Evolutionary conservation across 1,284 basidiomycete species (phyloP).

Genomic region (Ceratobasidium sp.): DNA sequence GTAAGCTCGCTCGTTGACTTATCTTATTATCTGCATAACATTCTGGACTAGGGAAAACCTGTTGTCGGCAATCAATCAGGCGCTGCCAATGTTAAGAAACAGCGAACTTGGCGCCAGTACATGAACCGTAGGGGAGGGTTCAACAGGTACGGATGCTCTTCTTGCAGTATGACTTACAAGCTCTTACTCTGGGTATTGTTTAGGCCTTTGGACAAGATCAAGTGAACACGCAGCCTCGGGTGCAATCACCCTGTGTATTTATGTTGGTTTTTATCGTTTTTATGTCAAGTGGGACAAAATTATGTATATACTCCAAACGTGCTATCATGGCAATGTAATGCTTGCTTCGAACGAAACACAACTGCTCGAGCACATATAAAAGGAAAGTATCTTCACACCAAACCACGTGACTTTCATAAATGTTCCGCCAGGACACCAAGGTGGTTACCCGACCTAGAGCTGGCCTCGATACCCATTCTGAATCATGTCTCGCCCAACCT

Average conservation of each 20-base stretch:
- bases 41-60: slow-evolving; percentile 70
- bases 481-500: slow-evolving; percentile 33
- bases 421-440: background rate
- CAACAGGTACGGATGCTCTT: slow-evolving; percentile 70
- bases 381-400: background rate
- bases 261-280: background rate
- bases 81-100: slow-evolving; percentile 79
- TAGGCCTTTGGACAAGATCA: slow-evolving; percentile 78
- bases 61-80: slow-evolving; percentile 88
- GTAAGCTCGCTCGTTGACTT: slow-evolving; percentile 57
- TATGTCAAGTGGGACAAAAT: too few species aligned
- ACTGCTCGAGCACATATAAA: background rate
- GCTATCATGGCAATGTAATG: too few species aligned
- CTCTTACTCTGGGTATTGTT: slow-evolving; percentile 45
- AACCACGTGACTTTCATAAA: background rate
- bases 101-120: slow-evolving; percentile 94
- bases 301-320: too few species aligned
- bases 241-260: too few species aligned
- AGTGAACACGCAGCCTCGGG: slow-evolving; percentile 54
- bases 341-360: too few species aligned
- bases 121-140: slow-evolving; percentile 96
- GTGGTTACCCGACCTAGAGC: slow-evolving; percentile 7
- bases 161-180: background rate
- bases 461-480: slow-evolving; percentile 25
- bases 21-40: slow-evolving; percentile 19